These are phyloP conservation scores for Dioscorea dumetorum DNA, from an alignment of 106 monocot genomes.

Conservation along the genomic window DNA sequence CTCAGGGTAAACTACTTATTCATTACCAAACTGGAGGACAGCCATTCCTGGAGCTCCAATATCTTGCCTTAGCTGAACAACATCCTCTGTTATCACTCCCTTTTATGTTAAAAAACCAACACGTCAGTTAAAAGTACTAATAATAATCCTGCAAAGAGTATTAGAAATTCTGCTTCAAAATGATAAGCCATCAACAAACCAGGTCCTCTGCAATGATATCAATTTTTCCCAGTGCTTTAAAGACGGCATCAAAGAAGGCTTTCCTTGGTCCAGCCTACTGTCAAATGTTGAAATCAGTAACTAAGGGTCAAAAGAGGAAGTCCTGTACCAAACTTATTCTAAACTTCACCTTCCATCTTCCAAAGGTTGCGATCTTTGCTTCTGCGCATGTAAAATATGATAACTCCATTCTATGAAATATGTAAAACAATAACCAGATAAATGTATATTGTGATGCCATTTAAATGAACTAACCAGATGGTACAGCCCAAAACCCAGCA, in stretches of 20 bases:
- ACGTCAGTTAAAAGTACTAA: no score
- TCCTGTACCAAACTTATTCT: background rate
- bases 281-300: conserved; percentile 14
- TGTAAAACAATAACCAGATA: background rate
- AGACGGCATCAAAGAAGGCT: conserved; percentile 92
- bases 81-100: conserved; percentile 99
- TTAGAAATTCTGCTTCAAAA: no score
- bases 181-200: conserved; percentile 24
- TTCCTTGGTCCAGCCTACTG: conserved; percentile 92
- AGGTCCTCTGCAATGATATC: conserved; percentile 88
- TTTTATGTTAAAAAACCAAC: conserved; percentile 2
- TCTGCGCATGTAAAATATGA: conserved; percentile 47
- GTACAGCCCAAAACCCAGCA: conserved; percentile 93
- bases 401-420: background rate
- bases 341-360: conserved; percentile 78
- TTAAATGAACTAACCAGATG: conserved; percentile 45
- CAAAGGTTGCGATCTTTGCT: conserved; percentile 64
- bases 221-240: conserved; percentile 71
- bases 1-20: background rate
- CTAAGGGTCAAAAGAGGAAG: conserved; percentile 2
- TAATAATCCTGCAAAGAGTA: no score
- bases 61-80: conserved; percentile 75
- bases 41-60: conserved; percentile 98
- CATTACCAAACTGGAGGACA: conserved; percentile 95
- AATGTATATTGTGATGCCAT: background rate